Percentiles rank a stretch among this genome's conserved stretches.
Evolutionary conservation across 306 rosid species (phyloP).

Genomic region (Rosa rugosa): DNA sequence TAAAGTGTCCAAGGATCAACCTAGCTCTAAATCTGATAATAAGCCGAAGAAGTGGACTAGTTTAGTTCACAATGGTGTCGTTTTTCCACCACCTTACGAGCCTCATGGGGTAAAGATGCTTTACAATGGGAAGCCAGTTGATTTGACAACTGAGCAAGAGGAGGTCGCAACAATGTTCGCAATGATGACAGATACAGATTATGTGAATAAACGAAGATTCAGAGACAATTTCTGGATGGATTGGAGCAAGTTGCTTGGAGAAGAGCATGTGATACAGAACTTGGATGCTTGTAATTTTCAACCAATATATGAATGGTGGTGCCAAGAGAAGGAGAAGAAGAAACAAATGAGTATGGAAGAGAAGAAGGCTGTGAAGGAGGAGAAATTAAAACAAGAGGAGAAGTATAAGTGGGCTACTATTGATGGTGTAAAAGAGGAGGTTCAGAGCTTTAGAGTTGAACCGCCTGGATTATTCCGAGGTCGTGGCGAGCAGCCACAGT

Average conservation of each 20-base stretch:
- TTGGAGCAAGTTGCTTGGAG: slow-evolving; percentile 87
- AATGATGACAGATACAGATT: slow-evolving; percentile 90
- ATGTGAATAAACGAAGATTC: slow-evolving; percentile 68
- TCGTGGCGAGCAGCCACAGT: slow-evolving; percentile 99
- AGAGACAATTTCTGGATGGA: slow-evolving; percentile 95
- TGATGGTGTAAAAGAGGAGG: slow-evolving; percentile 97
- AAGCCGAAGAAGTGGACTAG: slow-evolving; percentile 92
- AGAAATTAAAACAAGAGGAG: slow-evolving; percentile 84
- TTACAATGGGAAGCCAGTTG: slow-evolving; percentile 69
- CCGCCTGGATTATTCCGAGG: slow-evolving; percentile 98
- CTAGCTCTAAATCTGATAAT: slow-evolving; percentile 61
- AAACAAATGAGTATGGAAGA: slow-evolving; percentile 84
- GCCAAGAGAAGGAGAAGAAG: slow-evolving; percentile 83
- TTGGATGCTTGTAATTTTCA: slow-evolving; percentile 88
- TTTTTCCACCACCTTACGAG: slow-evolving; percentile 83
- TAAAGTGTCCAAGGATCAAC: slow-evolving; percentile 47
- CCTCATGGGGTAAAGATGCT: slow-evolving; percentile 77
- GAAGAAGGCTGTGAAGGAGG: slow-evolving; percentile 82
- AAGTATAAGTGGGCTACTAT: slow-evolving; percentile 93
- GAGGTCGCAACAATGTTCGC: slow-evolving; percentile 99
- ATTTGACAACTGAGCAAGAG: slow-evolving; percentile 80
- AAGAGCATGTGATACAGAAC: slow-evolving; percentile 75
- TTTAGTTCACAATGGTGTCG: slow-evolving; percentile 88
- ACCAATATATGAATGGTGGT: slow-evolving; percentile 86
- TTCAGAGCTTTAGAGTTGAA: slow-evolving; percentile 92